Percentiles rank a stretch among this genome's conserved stretches.
These are phyloP conservation scores for Daldinia loculata DNA, from an alignment of 495 filamentous ascomycete species.

Conservation along the genomic window DNA sequence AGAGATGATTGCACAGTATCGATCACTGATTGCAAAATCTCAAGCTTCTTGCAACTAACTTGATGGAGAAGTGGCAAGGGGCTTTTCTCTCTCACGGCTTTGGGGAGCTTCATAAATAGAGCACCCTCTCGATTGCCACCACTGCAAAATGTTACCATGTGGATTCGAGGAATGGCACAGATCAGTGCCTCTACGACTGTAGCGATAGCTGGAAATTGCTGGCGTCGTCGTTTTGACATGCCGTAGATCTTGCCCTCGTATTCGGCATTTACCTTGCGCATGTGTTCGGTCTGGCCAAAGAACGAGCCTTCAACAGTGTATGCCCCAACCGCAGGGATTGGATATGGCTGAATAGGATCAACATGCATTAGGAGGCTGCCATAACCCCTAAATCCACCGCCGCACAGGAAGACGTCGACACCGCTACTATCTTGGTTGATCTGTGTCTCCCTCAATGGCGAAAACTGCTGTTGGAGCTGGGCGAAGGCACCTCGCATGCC, in stretches of 20 bases:
- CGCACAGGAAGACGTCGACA: slow-evolving; percentile 83
- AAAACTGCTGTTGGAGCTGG: slow-evolving; percentile 64
- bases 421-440: slow-evolving; percentile 58
- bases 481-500: slow-evolving; percentile 72
- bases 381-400: slow-evolving; percentile 91
- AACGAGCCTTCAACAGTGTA: slow-evolving; percentile 69
- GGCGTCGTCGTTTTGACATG: slow-evolving; percentile 80
- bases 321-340: slow-evolving; percentile 84
- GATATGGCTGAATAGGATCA: slow-evolving; percentile 75
- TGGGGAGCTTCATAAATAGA: slow-evolving; percentile 71
- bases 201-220: slow-evolving; percentile 84
- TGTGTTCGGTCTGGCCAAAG: slow-evolving; percentile 68
- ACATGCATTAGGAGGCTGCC: slow-evolving; percentile 83
- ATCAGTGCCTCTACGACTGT: slow-evolving; percentile 78
- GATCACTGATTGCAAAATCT: slow-evolving; percentile 58
- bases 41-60: slow-evolving; percentile 48
- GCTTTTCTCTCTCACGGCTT: slow-evolving; percentile 65
- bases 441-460: slow-evolving; percentile 58
- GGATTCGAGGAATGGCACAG: slow-evolving; percentile 73
- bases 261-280: slow-evolving; percentile 64
- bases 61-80: slow-evolving; percentile 67
- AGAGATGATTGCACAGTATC: slow-evolving; percentile 62
- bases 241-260: slow-evolving; percentile 74
- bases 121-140: slow-evolving; percentile 87
- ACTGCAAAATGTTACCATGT: slow-evolving; percentile 80